Percentiles rank a stretch among this genome's conserved stretches.
These are phyloP conservation scores for Datura wrightii DNA, from an alignment of 257 asterid genomes.

Conservation along the genomic window DNA sequence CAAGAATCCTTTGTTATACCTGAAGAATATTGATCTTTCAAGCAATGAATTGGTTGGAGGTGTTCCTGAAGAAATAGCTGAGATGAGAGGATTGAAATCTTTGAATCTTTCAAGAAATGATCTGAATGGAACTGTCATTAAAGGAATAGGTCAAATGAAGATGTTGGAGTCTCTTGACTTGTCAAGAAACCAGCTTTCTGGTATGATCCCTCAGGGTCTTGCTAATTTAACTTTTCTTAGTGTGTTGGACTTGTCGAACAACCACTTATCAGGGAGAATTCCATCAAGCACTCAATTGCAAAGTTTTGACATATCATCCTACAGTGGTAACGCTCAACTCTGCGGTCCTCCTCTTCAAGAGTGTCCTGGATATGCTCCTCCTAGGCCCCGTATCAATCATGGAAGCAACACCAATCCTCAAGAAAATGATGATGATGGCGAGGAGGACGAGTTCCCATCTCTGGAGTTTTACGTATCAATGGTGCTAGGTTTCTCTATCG, in stretches of 20 bases:
- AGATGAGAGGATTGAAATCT: slow-evolving; percentile 38
- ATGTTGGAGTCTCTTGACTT: slow-evolving; percentile 46
- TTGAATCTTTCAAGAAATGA: slow-evolving; percentile 43
- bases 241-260: slow-evolving; percentile 43
- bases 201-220: slow-evolving; percentile 42
- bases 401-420: neutral
- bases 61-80: slow-evolving; percentile 34
- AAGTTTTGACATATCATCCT: slow-evolving; percentile 39
- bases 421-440: neutral
- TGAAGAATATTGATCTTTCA: slow-evolving; percentile 47
- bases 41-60: slow-evolving; percentile 38
- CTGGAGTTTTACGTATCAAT: slow-evolving; percentile 17
- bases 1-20: slow-evolving; percentile 24
- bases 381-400: neutral
- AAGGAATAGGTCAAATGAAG: slow-evolving; percentile 39
- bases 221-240: slow-evolving; percentile 26
- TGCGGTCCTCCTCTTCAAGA: slow-evolving; percentile 41
- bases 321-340: slow-evolving; percentile 37
- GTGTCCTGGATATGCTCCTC: slow-evolving; percentile 28
- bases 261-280: slow-evolving; percentile 42
- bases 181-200: slow-evolving; percentile 43
- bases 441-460: neutral
- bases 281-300: slow-evolving; percentile 47
- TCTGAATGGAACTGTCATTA: slow-evolving; percentile 39
- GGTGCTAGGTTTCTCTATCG: neutral